Base-by-base conservation (phyloP, 768 basidiomycete species). In the Hericium erinaceus region DNA sequence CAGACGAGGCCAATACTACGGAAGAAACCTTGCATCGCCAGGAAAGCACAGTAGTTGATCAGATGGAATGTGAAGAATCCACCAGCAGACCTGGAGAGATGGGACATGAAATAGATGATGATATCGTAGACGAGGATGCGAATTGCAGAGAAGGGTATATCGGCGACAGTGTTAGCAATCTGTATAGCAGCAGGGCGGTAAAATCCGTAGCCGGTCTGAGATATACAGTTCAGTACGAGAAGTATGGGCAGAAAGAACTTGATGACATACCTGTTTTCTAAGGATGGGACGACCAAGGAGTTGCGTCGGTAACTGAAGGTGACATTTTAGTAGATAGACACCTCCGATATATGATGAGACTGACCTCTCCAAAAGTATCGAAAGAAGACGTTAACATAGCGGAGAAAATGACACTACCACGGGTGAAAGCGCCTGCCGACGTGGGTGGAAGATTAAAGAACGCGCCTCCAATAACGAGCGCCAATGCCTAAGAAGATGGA, bases 21-120 rank as follows among this genome's bases (percentile, higher is more conserved):
- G 82, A 94, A 95, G 76, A 93, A 91, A 0, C 83, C 87, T 69
- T 89, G 87, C 85, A 94, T 86, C 20, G 81, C 67, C 56, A 92
- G 74, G 68, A 80, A 90, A 3, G 82, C 78, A 11, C 79, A 20
- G 60, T 86, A 87, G 55, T 77, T 76, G 67, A 88, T 75, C 16
- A 93, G 70, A 68, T 85, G 83, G 73, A 79, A 84, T 18, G 86
- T 75, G 67, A 78, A 81, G 70, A 78, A 81, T 15, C 66, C 72
- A 5, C 70, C 77, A 1, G 74, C 72, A 10, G 71, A 46, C 10
- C 74, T 74, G 7, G 52, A 61, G 52, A 89, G 72, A 39, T 75
- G 72, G 1, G 80, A 69, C 75, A 89, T 81, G 73, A 89, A 88
- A 67, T 89, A 89, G 12, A 87, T 75, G 26, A 84, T 77, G 48